These are phyloP conservation scores for Boletus bicolor DNA, from an alignment of 768 basidiomycete genomes.

Conservation along the genomic window DNA sequence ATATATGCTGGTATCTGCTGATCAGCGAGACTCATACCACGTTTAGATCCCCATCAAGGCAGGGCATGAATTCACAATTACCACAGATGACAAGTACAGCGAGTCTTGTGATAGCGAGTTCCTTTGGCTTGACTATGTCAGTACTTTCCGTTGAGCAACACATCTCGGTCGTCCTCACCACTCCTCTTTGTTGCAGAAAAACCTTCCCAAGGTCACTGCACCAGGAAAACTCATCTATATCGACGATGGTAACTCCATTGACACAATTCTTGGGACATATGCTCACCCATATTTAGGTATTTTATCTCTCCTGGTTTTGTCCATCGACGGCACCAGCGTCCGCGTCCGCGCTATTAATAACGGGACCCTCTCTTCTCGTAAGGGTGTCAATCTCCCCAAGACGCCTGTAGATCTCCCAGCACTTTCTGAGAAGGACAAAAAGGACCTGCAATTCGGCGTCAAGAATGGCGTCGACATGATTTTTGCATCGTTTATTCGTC, in stretches of 20 bases:
- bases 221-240: conserved; percentile 98
- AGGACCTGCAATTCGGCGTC: conserved; percentile 90
- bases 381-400: conserved; percentile 99
- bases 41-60: conserved; percentile 74
- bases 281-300: conserved; percentile 46
- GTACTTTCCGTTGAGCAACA: conserved; percentile 29
- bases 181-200: conserved; percentile 47
- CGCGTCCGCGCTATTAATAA: conserved; percentile 87
- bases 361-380: conserved; percentile 90
- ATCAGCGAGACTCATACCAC: conserved; percentile 3
- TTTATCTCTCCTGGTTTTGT: conserved; percentile 87
- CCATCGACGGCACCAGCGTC: conserved; percentile 78
- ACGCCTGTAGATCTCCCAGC: conserved; percentile 97
- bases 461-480: conserved; percentile 99
- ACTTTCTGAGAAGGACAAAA: conserved; percentile 97
- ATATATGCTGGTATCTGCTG: conserved; percentile 8
- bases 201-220: conserved; percentile 92
- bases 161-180: conserved; percentile 1
- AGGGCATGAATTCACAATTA: conserved; percentile 91
- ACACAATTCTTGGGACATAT: not conserved
- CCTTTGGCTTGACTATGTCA: conserved; percentile 91
- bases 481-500: conserved; percentile 98
- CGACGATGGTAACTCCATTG: conserved; percentile 71
- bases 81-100: conserved; percentile 78
- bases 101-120: conserved; percentile 78